phyloP scores from a whole-genome alignment of 345 rosid species.

The Salix udensis region DNA sequence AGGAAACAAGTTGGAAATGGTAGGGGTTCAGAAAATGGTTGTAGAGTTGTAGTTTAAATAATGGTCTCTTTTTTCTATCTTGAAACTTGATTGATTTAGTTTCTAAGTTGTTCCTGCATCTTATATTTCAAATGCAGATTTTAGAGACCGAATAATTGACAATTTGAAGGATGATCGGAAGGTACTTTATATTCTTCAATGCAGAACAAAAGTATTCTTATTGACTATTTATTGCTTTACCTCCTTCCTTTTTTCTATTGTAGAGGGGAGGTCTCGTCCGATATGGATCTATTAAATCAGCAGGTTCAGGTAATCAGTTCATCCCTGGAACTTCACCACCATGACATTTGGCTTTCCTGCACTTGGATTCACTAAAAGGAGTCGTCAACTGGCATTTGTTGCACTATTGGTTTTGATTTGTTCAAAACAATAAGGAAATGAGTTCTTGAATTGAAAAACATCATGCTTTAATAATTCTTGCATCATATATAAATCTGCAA shows the following conservation, averaged over 20 bases:
- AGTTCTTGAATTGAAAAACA: background rate
- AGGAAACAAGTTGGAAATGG: conserved; percentile 41
- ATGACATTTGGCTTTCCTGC: background rate
- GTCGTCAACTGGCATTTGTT: background rate
- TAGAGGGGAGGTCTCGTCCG: conserved; percentile 51
- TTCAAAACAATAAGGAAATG: background rate
- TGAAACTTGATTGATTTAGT: background rate
- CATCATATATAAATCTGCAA: background rate
- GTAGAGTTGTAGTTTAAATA: conserved; percentile 20
- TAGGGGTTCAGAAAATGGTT: conserved; percentile 38
- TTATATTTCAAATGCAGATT: conserved; percentile 35
- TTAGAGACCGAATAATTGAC: conserved; percentile 51
- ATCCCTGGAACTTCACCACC: conserved; percentile 2
- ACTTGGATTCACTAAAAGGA: background rate
- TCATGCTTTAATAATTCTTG: background rate
- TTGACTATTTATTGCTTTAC: background rate
- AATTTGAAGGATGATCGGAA: conserved; percentile 55
- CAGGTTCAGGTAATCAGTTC: conserved; percentile 42
- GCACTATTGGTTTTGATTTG: background rate
- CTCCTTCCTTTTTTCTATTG: conserved; percentile 14
- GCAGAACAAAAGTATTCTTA: background rate
- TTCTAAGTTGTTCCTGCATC: background rate
- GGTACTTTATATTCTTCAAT: conserved; percentile 31
- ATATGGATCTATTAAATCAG: conserved; percentile 55
- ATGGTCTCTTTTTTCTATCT: background rate